Percentiles rank a stretch among this genome's conserved stretches.
These are phyloP conservation scores for Naganishia vishniacii DNA, from an alignment of 768 basidiomycete species.

Conservation along the genomic window DNA sequence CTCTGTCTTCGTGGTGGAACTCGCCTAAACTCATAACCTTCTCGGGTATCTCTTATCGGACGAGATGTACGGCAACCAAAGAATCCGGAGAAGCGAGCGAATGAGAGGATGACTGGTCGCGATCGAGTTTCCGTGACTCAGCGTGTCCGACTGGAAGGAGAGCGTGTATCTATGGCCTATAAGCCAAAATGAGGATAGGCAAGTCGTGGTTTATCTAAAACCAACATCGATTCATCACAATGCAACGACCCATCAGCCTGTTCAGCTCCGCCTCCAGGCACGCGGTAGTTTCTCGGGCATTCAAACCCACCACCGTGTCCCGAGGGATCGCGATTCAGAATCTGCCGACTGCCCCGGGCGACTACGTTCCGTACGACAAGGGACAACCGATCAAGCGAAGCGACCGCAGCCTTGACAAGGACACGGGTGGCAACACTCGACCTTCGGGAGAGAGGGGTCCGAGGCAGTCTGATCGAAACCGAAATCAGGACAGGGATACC, in stretches of 20 bases:
- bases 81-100: background rate
- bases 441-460: background rate
- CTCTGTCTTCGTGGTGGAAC: too few species aligned
- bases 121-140: background rate
- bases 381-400: conserved; percentile 10
- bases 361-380: conserved; percentile 19
- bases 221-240: background rate
- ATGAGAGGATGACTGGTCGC: conserved; percentile 7
- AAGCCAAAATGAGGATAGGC: too few species aligned
- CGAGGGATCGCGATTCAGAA: conserved; percentile 7
- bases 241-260: conserved; percentile 9
- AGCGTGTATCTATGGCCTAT: too few species aligned
- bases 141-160: too few species aligned
- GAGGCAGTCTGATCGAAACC: background rate
- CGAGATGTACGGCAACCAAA: too few species aligned
- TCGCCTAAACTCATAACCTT: background rate
- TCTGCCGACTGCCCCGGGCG: conserved; percentile 7
- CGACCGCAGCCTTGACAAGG: conserved; percentile 13
- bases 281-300: background rate
- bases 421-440: background rate
- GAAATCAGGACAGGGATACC: too few species aligned
- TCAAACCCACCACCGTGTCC: conserved; percentile 4
- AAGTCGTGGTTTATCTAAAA: too few species aligned
- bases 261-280: conserved; percentile 15
- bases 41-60: too few species aligned